Evolutionary conservation across 129 eudicot species (phyloP).

Genomic region (Pulicaria dysenterica): DNA sequence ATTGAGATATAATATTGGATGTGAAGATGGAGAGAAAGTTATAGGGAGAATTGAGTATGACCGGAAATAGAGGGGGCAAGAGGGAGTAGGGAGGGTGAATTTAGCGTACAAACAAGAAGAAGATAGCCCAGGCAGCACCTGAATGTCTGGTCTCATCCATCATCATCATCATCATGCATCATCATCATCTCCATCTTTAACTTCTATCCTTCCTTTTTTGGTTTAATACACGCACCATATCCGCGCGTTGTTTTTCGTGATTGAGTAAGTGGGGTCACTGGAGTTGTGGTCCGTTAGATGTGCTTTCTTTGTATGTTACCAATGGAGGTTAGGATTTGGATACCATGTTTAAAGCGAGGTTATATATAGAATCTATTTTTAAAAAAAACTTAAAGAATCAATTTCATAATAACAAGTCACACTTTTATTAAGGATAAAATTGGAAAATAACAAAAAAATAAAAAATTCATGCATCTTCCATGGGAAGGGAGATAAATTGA

Average conservation of each 20-base stretch:
- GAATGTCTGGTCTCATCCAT: constrained; percentile 45
- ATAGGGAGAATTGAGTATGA: constrained; percentile 3
- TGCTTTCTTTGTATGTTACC: constrained; percentile 23
- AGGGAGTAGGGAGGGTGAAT: constrained; percentile 37
- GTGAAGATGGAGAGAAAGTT: neutral
- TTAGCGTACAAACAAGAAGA: constrained; percentile 57
- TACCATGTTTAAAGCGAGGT: too few relatives aligned
- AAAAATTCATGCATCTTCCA: too few relatives aligned
- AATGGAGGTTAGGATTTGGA: constrained; percentile 36
- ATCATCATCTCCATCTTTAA: constrained; percentile 22
- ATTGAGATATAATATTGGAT: neutral
- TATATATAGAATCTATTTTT: too few relatives aligned
- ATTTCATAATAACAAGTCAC: too few relatives aligned
- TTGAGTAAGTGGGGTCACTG: constrained; percentile 2
- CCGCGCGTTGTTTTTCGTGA: constrained; percentile 27
- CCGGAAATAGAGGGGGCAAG: constrained; percentile 46
- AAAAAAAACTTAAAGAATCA: too few relatives aligned
- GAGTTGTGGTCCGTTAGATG: constrained; percentile 37
- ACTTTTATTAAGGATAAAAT: too few relatives aligned
- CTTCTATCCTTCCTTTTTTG: constrained; percentile 39
- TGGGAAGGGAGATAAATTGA: too few relatives aligned
- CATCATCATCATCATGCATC: constrained; percentile 32
- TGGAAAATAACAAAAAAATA: too few relatives aligned
- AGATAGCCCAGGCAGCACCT: constrained; percentile 38
- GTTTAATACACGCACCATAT: constrained; percentile 27